Conservation (phyloP, 148 eudicot genomes). For the Cornus florida region DNA sequence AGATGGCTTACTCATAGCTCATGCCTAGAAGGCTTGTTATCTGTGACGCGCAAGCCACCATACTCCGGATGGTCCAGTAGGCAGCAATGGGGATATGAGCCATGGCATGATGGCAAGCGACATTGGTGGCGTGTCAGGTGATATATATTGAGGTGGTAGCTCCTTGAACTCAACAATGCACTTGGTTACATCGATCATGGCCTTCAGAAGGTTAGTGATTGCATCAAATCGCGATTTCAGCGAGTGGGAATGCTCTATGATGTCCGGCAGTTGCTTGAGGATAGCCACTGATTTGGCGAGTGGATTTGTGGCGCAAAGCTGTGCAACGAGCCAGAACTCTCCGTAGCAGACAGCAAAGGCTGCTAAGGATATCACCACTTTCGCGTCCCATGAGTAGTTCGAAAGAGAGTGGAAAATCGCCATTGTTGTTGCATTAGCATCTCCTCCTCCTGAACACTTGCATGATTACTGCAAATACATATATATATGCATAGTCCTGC, state of each 20-base stretch:
- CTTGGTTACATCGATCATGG: conserved; percentile 65
- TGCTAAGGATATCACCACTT: conserved; percentile 68
- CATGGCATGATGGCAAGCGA: conserved; percentile 47
- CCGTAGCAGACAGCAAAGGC: conserved; percentile 75
- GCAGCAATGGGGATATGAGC: conserved; percentile 83
- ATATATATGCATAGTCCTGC: no score
- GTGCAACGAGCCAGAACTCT: conserved; percentile 81
- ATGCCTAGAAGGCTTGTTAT: conserved; percentile 65
- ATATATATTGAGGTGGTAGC: conserved; percentile 70
- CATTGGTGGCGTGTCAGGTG: conserved; percentile 66
- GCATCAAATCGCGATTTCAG: conserved; percentile 66
- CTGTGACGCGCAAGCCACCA: conserved; percentile 74
- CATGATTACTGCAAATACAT: conserved; percentile 59
- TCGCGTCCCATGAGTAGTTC: conserved; percentile 84
- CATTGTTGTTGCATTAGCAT: conserved; percentile 76
- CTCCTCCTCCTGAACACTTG: conserved; percentile 84
- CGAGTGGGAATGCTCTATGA: conserved; percentile 51
- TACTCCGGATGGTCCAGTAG: conserved; percentile 88
- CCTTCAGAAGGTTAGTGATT: conserved; percentile 51
- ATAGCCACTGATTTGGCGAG: conserved; percentile 80
- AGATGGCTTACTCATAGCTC: conserved; percentile 66
- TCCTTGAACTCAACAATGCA: conserved; percentile 57
- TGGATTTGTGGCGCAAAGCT: conserved; percentile 46
- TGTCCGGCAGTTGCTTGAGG: conserved; percentile 72
- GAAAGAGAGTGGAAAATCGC: conserved; percentile 64